Conservation (phyloP, 139 green algal species). For the Chara braunii region DNA sequence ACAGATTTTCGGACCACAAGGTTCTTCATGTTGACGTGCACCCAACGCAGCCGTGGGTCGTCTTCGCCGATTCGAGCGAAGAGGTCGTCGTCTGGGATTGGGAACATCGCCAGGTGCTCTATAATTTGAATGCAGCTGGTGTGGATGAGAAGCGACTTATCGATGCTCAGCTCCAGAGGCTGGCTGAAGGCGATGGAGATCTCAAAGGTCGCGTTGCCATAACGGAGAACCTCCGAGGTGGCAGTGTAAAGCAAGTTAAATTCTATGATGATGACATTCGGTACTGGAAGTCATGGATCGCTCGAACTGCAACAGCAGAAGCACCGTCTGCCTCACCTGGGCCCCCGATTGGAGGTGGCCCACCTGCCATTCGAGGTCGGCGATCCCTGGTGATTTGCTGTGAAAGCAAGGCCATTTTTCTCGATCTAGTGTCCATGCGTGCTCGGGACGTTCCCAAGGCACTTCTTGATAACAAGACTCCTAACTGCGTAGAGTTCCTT, state of each 20-base stretch:
- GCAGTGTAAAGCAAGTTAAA: constrained; percentile 40
- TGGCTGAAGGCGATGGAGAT: constrained; percentile 40
- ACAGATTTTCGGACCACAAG: constrained; percentile 15
- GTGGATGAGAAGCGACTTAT: constrained; percentile 34
- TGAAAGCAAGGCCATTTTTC: constrained; percentile 32
- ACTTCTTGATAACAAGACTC: constrained; percentile 28
- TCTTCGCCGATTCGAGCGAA: constrained; percentile 21
- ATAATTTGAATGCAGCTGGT: constrained; percentile 31
- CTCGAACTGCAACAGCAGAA: constrained; percentile 8
- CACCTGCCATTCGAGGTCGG: constrained; percentile 20
- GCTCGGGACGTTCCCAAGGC: constrained; percentile 26
- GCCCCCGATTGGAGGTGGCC: constrained; percentile 9
- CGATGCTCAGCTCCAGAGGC: constrained; percentile 18
- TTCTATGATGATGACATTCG: constrained; percentile 42
- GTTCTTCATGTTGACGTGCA: constrained; percentile 38
- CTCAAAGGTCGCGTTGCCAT: background rate
- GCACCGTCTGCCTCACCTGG: constrained; percentile 1
- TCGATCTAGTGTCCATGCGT: constrained; percentile 31
- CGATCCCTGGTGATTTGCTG: constrained; percentile 36
- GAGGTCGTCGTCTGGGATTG: constrained; percentile 41
- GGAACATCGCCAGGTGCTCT: constrained; percentile 33
- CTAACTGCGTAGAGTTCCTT: constrained; percentile 33
- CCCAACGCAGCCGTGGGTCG: constrained; percentile 37
- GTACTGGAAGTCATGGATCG: constrained; percentile 21
- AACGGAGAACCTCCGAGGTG: constrained; percentile 27